Conservation (phyloP, 306 rosid species). For the Erythrophleum fordii region DNA sequence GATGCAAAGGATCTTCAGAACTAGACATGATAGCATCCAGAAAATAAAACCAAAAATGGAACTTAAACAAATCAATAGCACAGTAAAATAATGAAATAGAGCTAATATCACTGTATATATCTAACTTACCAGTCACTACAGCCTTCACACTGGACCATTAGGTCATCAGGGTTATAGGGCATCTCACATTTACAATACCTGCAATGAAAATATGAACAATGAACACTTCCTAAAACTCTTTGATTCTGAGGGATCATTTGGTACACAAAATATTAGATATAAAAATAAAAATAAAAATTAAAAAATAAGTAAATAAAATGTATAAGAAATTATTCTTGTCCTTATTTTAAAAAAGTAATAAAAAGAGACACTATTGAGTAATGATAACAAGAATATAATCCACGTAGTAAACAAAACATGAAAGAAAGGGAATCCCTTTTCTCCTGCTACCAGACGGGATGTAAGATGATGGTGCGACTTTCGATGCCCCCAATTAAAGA, state of each 20-base stretch:
- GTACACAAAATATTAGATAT: too few relatives aligned
- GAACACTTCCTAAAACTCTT: constrained; percentile 35
- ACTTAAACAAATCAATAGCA: constrained; percentile 21
- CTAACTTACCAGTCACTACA: constrained; percentile 90
- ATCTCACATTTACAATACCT: constrained; percentile 99
- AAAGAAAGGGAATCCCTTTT: too few relatives aligned
- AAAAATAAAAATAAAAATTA: too few relatives aligned
- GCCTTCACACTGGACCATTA: constrained; percentile 97
- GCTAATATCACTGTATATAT: constrained; percentile 16
- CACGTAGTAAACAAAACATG: too few relatives aligned
- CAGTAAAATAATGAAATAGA: not conserved
- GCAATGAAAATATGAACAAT: constrained; percentile 45
- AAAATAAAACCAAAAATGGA: constrained; percentile 8
- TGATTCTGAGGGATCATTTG: too few relatives aligned
- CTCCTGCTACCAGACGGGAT: too few relatives aligned
- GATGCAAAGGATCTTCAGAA: constrained; percentile 23
- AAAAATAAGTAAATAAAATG: too few relatives aligned
- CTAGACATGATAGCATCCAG: constrained; percentile 26
- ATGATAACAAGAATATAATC: too few relatives aligned
- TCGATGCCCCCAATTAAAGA: constrained; percentile 25
- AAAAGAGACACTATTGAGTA: too few relatives aligned
- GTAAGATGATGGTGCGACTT: constrained; percentile 29
- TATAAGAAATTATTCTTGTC: too few relatives aligned
- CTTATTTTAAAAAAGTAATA: too few relatives aligned
- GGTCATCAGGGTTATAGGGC: constrained; percentile 98